Conservation (phyloP, 495 filamentous ascomycete genomes). For the Astrothelium macrocarpum region DNA sequence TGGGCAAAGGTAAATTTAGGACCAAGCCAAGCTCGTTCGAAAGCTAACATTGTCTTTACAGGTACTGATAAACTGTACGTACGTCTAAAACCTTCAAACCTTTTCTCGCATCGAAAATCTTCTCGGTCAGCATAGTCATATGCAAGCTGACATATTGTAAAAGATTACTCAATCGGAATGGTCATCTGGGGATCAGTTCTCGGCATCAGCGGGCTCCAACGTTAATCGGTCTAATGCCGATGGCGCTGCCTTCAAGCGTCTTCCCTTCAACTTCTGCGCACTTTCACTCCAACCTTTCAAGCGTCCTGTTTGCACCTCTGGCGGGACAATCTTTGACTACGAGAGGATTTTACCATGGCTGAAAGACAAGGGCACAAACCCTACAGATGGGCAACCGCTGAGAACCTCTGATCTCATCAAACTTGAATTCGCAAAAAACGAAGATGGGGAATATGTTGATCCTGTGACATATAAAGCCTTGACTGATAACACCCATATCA, state of each 20-base stretch:
- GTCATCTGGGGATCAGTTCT: constrained; percentile 81
- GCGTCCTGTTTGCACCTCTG: constrained; percentile 35
- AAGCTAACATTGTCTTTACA: constrained; percentile 20
- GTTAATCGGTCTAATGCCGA: constrained; percentile 42
- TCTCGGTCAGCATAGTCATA: constrained; percentile 12
- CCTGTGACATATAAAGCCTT: constrained; percentile 95
- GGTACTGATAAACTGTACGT: constrained; percentile 69
- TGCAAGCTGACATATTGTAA: neutral
- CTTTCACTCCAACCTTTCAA: constrained; percentile 76
- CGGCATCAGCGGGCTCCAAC: constrained; percentile 63
- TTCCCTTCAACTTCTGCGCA: constrained; percentile 98
- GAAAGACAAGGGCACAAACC: constrained; percentile 83
- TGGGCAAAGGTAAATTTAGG: constrained; percentile 48
- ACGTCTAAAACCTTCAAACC: constrained; percentile 25
- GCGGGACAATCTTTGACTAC: constrained; percentile 35
- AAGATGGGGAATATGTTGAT: constrained; percentile 85
- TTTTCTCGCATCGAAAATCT: constrained; percentile 6
- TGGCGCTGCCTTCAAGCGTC: constrained; percentile 65
- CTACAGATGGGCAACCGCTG: constrained; percentile 70
- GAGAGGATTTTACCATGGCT: constrained; percentile 62
- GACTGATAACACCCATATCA: constrained; percentile 95
- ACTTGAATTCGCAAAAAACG: constrained; percentile 86
- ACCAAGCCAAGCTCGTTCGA: neutral
- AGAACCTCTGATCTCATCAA: constrained; percentile 78
- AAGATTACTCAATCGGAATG: constrained; percentile 92